phyloP scores from a whole-genome alignment of 1,139 yeast species.

The Debaryomycetaceae sp. region DNA sequence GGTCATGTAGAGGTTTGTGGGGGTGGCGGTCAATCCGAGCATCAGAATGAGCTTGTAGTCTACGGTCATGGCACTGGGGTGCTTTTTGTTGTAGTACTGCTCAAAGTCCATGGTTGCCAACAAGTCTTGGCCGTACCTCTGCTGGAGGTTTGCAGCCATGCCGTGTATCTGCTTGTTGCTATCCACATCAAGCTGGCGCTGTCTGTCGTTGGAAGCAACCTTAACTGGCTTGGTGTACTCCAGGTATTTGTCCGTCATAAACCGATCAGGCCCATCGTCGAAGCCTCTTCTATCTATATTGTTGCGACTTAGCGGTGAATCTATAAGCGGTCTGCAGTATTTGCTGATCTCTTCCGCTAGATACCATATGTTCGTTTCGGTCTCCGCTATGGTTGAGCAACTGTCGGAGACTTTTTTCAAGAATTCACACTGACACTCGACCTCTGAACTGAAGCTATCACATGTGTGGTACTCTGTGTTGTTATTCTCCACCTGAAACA shows the following conservation, averaged over 20 bases:
- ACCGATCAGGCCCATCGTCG: neutral
- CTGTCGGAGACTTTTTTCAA: conserved; percentile 3
- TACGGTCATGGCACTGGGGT: conserved; percentile 11
- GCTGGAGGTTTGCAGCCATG: neutral
- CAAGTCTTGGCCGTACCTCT: neutral
- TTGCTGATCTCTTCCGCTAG: conserved; percentile 2
- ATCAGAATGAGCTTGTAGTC: conserved; percentile 8
- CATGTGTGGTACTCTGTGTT: conserved; percentile 2
- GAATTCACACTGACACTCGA: conserved; percentile 4
- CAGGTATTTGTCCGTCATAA: neutral
- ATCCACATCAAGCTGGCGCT: neutral
- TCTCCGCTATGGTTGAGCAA: conserved; percentile 2
- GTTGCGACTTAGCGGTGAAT: no score
- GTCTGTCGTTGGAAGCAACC: neutral
- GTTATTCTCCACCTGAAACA: conserved; percentile 3
- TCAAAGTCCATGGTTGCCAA: conserved; percentile 6
- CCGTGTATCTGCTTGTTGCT: neutral
- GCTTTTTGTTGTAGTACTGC: conserved; percentile 6
- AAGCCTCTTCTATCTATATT: neutral
- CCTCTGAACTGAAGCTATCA: conserved; percentile 1
- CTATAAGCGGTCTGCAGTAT: neutral
- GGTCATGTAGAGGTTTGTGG: conserved; percentile 3
- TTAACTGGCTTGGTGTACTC: neutral
- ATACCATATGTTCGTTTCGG: conserved; percentile 5
- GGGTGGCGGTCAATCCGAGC: conserved; percentile 4